A percentile compares a stretch with the other conserved stretches of the same genome.
Conservation (phyloP, 2,329 filamentous ascomycete genomes). For the Ilyonectria destructans region DNA sequence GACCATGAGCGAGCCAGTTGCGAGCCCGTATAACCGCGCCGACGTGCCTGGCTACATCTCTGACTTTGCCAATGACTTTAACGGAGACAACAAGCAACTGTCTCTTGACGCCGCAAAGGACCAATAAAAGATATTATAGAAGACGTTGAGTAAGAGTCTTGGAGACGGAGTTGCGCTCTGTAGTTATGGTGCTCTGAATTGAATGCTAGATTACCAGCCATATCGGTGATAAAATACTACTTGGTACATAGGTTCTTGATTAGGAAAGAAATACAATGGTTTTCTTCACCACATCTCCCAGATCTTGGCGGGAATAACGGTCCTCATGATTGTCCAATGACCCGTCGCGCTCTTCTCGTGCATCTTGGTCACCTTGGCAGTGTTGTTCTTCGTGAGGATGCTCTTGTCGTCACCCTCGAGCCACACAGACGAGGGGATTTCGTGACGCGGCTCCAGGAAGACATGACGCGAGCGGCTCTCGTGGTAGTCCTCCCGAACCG, state of each 20-base stretch:
- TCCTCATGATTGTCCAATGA: slow-evolving; percentile 95
- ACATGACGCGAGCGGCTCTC: slow-evolving; percentile 78
- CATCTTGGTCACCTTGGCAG: slow-evolving; percentile 77
- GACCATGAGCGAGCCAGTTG: slow-evolving; percentile 75
- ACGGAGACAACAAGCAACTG: slow-evolving; percentile 53
- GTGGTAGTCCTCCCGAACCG: slow-evolving; percentile 78
- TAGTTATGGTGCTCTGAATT: not conserved
- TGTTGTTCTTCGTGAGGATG: slow-evolving; percentile 76
- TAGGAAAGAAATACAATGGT: not conserved
- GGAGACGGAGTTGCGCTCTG: not conserved
- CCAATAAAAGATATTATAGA: slow-evolving; percentile 11
- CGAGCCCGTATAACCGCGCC: slow-evolving; percentile 73
- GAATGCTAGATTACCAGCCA: slow-evolving; percentile 3
- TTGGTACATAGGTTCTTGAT: slow-evolving; percentile 8
- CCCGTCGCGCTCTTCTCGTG: slow-evolving; percentile 84
- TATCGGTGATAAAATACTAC: slow-evolving; percentile 8
- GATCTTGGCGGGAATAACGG: slow-evolving; percentile 81
- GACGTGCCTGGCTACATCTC: slow-evolving; percentile 75
- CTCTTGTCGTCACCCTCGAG: slow-evolving; percentile 62
- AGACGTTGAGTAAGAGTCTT: not conserved
- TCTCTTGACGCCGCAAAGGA: slow-evolving; percentile 48
- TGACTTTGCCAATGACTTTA: slow-evolving; percentile 59
- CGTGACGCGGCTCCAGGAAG: slow-evolving; percentile 81
- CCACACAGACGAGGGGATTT: slow-evolving; percentile 73
- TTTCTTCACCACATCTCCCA: slow-evolving; percentile 88